Conservation (phyloP, 805 yeast species). For the Deakozyma indianensis region DNA sequence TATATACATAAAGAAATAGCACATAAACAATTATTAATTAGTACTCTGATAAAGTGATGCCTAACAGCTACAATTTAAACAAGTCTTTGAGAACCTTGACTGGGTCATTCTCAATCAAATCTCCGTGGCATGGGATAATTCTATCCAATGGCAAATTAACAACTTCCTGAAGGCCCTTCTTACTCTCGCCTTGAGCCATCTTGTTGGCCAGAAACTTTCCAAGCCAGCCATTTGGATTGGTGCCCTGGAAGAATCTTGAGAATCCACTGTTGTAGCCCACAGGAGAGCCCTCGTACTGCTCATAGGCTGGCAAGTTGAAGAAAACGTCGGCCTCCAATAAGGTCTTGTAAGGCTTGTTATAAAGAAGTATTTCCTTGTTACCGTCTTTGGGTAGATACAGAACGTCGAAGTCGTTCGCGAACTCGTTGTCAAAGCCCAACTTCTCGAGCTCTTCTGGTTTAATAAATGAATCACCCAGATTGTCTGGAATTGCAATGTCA, state of each 20-base stretch:
- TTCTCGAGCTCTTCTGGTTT: conserved; percentile 21
- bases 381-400: conserved; percentile 40
- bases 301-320: conserved; percentile 38
- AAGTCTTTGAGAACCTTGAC: conserved; percentile 3
- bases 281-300: conserved; percentile 35
- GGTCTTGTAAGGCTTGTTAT: conserved; percentile 32
- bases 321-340: conserved; percentile 47
- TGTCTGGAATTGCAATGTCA: conserved; percentile 15
- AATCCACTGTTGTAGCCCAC: conserved; percentile 32
- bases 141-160: conserved; percentile 32
- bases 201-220: conserved; percentile 22
- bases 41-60: too few relatives aligned
- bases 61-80: too few relatives aligned
- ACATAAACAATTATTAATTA: too few relatives aligned
- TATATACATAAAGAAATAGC: too few relatives aligned
- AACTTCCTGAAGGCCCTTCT: conserved; percentile 18
- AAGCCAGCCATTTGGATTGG: conserved; percentile 28
- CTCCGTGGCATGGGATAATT: conserved; percentile 50
- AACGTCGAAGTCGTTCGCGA: conserved; percentile 34
- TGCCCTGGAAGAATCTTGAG: conserved; percentile 25
- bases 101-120: conserved; percentile 31
- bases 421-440: conserved; percentile 13
- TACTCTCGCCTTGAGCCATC: conserved; percentile 11
- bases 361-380: conserved; percentile 46
- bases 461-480: conserved; percentile 12